These are phyloP conservation scores for Euphrasia arctica DNA, from an alignment of 305 asterid genomes.

Conservation along the genomic window DNA sequence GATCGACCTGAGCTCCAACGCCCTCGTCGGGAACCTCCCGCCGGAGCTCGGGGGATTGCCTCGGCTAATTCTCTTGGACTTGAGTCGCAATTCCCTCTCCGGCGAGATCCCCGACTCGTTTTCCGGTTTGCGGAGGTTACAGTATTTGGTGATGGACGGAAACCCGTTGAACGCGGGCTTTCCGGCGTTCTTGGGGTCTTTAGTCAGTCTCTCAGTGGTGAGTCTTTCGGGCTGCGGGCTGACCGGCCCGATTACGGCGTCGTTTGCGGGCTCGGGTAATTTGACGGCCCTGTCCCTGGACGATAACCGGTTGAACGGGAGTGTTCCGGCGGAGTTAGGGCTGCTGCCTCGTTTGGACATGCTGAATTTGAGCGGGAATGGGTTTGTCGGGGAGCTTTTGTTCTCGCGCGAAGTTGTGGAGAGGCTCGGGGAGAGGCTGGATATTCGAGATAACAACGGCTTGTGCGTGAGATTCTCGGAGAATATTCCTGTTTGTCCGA, in stretches of 20 bases:
- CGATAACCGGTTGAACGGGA: constrained; percentile 41
- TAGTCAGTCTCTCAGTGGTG: constrained; percentile 31
- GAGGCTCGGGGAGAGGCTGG: constrained; percentile 50
- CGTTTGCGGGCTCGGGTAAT: constrained; percentile 29
- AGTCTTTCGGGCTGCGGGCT: constrained; percentile 51
- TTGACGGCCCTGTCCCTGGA: constrained; percentile 43
- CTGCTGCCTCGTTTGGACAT: constrained; percentile 28
- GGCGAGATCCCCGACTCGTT: constrained; percentile 45
- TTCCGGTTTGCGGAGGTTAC: constrained; percentile 34
- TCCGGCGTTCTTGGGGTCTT: constrained; percentile 33
- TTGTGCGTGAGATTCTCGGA: constrained; percentile 33
- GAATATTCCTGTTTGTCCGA: constrained; percentile 29
- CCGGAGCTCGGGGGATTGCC: constrained; percentile 35
- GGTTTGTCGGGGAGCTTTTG: constrained; percentile 40
- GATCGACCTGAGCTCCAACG: constrained; percentile 50
- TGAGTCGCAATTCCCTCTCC: constrained; percentile 40
- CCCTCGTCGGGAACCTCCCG: constrained; percentile 40
- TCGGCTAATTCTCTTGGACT: constrained; percentile 40
- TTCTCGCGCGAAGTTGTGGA: constrained; percentile 36
- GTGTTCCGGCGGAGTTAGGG: constrained; percentile 42
- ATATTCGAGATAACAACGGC: constrained; percentile 47
- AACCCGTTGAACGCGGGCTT: constrained; percentile 42
- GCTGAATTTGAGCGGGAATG: constrained; percentile 52
- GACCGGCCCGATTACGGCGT: constrained; percentile 37
- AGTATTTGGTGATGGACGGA: constrained; percentile 50